Base-by-base conservation (phyloP, 2,329 filamentous ascomycete genomes). In the Dactylellina sp. region DNA sequence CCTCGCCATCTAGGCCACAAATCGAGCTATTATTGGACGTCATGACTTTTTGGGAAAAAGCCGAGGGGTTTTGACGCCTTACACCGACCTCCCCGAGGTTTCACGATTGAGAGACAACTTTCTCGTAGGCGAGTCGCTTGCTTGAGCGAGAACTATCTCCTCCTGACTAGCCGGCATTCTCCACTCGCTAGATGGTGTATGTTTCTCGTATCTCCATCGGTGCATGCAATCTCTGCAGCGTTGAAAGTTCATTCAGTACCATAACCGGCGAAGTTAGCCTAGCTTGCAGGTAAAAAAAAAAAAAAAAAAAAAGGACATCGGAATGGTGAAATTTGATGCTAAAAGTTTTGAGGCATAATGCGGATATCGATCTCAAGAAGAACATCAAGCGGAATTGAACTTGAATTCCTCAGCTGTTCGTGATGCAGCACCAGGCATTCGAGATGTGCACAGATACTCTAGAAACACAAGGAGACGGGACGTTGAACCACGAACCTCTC, bases 401-500 rank as follows among this genome's bases (percentile, higher is more conserved):
- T 40, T 40, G 14, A 64, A 44, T 32, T 64, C 25, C 39, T 35
- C 44, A 18, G 14, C 9, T 39, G 24, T 42, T 14, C 14, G 24
- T 53, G 28, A 47, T 20, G 20, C n/a, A 47, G 16, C 4, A 14
- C 22, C 37, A 16, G 24, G 28, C 12, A 49, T 40, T 53, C 50
- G 28, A 32, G 40, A 60, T 53, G 47, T 42, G 18, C 35, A 60
- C 20, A 53, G n/a, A 50, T 56, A 42, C 22, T 24, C 60, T 40
- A 56, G 55, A 59, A 57, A 39, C 35, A 24, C 25, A 49, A n/a
- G 61, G 40, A 46, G 62, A 46, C 49, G 56, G 61, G 65, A 62
- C 70, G 70, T 62, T 74, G 70, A 62, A 52, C 70, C 61, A 52
- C 24, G 35, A 74, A 61, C 61, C 61, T 57, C 20, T 56, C 24